Conservation (phyloP, 768 basidiomycete genomes). For the Leccinum imitatum region DNA sequence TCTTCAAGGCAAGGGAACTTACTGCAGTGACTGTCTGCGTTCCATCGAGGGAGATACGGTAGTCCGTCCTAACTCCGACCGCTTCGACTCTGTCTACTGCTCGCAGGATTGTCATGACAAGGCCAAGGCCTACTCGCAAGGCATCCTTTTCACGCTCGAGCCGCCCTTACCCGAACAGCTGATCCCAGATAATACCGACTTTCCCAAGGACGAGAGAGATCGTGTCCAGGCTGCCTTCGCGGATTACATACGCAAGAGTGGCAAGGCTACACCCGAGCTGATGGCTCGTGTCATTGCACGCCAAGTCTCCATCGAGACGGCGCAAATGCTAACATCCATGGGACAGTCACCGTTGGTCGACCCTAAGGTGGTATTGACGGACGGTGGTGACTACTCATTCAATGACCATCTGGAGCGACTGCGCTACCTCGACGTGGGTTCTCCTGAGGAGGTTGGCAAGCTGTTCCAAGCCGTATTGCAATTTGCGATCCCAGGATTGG, state of each 20-base stretch:
- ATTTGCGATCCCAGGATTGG: slow-evolving; percentile 66
- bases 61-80: slow-evolving; percentile 48
- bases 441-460: slow-evolving; percentile 47
- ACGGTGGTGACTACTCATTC: slow-evolving; percentile 55
- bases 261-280: slow-evolving; percentile 50
- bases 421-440: slow-evolving; percentile 58
- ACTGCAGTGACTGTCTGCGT: slow-evolving; percentile 77
- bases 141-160: slow-evolving; percentile 70
- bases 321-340: slow-evolving; percentile 46
- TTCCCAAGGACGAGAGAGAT: slow-evolving; percentile 44
- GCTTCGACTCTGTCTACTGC: slow-evolving; percentile 65
- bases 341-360: slow-evolving; percentile 11
- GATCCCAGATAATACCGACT: slow-evolving; percentile 33
- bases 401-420: slow-evolving; percentile 78
- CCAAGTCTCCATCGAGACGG: slow-evolving; percentile 64
- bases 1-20: slow-evolving; percentile 60
- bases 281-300: slow-evolving; percentile 71
- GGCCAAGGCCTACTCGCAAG: slow-evolving; percentile 59
- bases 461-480: slow-evolving; percentile 55
- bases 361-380: slow-evolving; percentile 34
- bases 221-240: slow-evolving; percentile 61
- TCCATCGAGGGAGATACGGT: slow-evolving; percentile 46
- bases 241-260: slow-evolving; percentile 51
- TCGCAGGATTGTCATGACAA: slow-evolving; percentile 63
- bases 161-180: slow-evolving; percentile 51